A percentile compares a stretch with the other conserved stretches of the same genome.
phyloP scores from a whole-genome alignment of 2,329 filamentous ascomycete species.

The Fusarium camptoceras region DNA sequence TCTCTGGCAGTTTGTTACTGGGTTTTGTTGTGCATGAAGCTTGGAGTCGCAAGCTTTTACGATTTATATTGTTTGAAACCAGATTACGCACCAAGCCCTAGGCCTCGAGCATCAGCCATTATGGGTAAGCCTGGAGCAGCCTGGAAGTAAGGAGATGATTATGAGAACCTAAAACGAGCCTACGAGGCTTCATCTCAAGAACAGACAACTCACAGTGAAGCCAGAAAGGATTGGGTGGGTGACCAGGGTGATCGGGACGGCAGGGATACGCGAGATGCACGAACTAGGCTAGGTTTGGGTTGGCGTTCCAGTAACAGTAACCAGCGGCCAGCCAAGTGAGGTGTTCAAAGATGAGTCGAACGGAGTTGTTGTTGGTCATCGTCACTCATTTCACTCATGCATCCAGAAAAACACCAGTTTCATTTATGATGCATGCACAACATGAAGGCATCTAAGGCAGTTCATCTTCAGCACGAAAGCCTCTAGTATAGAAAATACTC shows the following conservation, averaged over 20 bases:
- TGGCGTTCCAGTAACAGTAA: constrained; percentile 30
- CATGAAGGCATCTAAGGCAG: background rate
- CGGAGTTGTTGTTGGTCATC: constrained; percentile 30
- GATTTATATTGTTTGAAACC: background rate
- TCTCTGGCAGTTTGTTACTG: constrained; percentile 6
- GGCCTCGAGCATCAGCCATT: background rate
- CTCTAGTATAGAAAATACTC: background rate
- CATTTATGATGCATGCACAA: background rate
- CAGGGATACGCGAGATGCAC: constrained; percentile 48
- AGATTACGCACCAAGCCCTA: background rate
- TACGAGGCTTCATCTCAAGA: constrained; percentile 27
- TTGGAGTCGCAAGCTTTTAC: constrained; percentile 5
- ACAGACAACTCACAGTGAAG: constrained; percentile 27
- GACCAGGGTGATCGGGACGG: constrained; percentile 40
- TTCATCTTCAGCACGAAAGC: background rate
- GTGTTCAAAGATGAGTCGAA: constrained; percentile 37
- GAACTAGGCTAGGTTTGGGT: constrained; percentile 29
- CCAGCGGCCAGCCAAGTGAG: constrained; percentile 26
- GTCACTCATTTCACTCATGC: constrained; percentile 10
- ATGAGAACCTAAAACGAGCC: constrained; percentile 22
- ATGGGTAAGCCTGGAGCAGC: background rate
- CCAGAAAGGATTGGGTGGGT: constrained; percentile 43
- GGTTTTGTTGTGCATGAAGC: background rate
- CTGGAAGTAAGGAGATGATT: constrained; percentile 3
- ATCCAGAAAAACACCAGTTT: constrained; percentile 17